Evolutionary conservation across 129 eudicot genomes (phyloP).

Genomic region (Calendula officinalis): DNA sequence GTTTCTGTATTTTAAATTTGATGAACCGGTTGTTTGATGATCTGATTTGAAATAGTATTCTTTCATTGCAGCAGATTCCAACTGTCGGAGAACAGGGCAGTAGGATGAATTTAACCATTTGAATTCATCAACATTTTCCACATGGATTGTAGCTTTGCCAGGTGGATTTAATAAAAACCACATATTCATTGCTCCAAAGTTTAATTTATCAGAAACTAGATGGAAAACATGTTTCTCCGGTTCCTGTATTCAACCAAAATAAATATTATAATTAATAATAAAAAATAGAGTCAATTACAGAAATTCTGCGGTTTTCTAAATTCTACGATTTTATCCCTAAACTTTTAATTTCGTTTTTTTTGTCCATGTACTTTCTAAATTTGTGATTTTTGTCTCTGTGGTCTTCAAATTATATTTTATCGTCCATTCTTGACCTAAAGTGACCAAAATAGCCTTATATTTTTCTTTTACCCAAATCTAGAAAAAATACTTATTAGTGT

Average conservation of each 20-base stretch:
- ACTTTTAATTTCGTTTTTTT: no score
- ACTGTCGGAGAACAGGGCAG: slow-evolving; percentile 86
- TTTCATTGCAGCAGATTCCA: slow-evolving; percentile 95
- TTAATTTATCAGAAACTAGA: slow-evolving; percentile 82
- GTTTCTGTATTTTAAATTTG: slow-evolving; percentile 85
- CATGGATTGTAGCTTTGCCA: slow-evolving; percentile 91
- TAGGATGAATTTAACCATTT: slow-evolving; percentile 93
- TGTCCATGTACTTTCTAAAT: no score
- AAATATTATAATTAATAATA: slow-evolving; percentile 9
- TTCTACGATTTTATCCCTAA: no score
- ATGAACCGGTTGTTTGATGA: slow-evolving; percentile 76
- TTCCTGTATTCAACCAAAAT: slow-evolving; percentile 47
- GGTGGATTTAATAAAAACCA: slow-evolving; percentile 97
- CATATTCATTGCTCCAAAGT: slow-evolving; percentile 96
- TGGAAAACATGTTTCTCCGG: slow-evolving; percentile 96
- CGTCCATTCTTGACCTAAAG: no score
- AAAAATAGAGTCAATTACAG: neutral
- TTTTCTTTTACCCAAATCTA: no score
- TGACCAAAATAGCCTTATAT: no score
- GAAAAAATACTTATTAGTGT: no score
- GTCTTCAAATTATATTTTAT: no score
- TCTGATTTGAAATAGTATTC: slow-evolving; percentile 92
- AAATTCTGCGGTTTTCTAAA: no score
- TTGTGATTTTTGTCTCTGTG: no score
- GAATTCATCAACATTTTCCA: slow-evolving; percentile 93